Base-by-base conservation (phyloP, 345 rosid species). In the Linum tenue region DNA sequence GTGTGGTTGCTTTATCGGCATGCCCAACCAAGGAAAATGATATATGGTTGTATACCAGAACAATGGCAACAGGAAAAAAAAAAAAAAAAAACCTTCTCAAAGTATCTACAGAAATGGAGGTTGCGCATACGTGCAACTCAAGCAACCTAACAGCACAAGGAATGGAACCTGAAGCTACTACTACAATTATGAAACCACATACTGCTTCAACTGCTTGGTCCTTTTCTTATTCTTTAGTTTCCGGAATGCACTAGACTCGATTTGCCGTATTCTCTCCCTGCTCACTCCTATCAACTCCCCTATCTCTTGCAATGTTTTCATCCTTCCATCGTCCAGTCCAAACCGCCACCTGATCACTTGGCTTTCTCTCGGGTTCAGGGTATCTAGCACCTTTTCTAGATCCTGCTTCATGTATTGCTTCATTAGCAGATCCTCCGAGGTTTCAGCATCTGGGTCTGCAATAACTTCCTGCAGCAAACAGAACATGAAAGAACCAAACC, bases 391-490 rank as follows among this genome's bases (percentile, higher is more conserved):
- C 60, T 65, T 43, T 39, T 74, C 70, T 35, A 69, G 15, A 37
- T 69, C 73, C 40, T 42, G 59, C 40, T 69, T 64, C 67, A 74
- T 4, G 38, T 55, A 50, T 64, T 78, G 70, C n/a, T 65, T 78
- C 61, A 71, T 71, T 9, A 78, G 74, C 76, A 76, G 76, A 56
- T 66, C 69, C 65, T 79, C 81, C 31, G 90, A 81, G 6, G 10
- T 69, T 69, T 78, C 73, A 63, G 79, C 84, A 16, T 79, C 78
- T 1, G 87, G 84, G 60, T 85, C 90, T 2, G 73, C 40, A 60
- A 81, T 70, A 70, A 85, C 73, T 71, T 85, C 87, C 87, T 83
- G 67, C 60, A 39, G 60, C n/a, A 61, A 43, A 64, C 22, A 53
- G 31, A 22, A 22, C 31, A 22, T 22, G 31, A 22, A 22, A 37